Conservation (phyloP, 2,329 filamentous ascomycete species). For the Neophaeococcomyces mojaviensis region DNA sequence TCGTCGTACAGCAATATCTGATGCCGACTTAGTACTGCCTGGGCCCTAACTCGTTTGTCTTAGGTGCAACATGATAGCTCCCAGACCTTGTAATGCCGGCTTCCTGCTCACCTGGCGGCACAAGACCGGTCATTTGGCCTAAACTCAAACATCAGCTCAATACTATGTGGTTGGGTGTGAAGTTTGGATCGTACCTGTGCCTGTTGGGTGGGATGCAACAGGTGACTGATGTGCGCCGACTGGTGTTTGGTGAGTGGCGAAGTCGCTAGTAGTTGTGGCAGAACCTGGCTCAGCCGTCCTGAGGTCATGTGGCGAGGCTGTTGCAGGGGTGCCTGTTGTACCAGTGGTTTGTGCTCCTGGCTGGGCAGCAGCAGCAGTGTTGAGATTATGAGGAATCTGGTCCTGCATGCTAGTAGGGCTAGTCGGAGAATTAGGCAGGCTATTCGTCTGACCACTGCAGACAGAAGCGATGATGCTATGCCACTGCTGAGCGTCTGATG, state of each 20-base stretch:
- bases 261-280: not conserved
- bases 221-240: no score
- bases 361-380: not conserved
- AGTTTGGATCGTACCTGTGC: not conserved
- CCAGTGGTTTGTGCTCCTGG: not conserved
- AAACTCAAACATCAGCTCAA: not conserved
- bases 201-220: no score
- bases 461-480: conserved; percentile 56
- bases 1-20: no score
- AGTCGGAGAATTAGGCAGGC: conserved; percentile 18
- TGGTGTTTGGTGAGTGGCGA: no score
- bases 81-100: not conserved
- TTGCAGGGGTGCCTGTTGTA: not conserved
- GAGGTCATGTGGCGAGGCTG: not conserved
- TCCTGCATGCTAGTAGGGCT: not conserved
- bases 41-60: conserved; percentile 5
- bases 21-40: conserved; percentile 1
- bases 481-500: conserved; percentile 78
- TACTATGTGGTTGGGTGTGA: not conserved
- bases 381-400: not conserved
- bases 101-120: not conserved
- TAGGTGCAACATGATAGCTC: not conserved
- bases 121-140: not conserved
- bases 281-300: not conserved
- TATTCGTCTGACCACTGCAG: conserved; percentile 11